Base-by-base conservation (phyloP, 345 rosid genomes). In the Murraya koenigii region DNA sequence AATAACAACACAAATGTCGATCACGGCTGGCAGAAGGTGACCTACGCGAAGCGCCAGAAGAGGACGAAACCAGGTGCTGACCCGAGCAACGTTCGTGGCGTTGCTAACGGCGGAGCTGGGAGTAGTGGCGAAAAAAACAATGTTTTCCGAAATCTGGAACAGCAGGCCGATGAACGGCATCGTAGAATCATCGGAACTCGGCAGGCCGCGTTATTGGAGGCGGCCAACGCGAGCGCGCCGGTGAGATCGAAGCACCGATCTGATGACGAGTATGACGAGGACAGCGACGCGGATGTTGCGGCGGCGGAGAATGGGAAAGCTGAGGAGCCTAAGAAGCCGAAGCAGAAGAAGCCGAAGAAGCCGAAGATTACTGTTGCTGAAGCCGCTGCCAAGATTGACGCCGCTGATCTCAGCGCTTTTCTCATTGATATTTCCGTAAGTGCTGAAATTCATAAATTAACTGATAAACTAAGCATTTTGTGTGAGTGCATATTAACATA, bases 1-100 rank as follows among this genome's bases (percentile, higher is more conserved):
- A 13, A 54, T 77, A 26, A 8, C 79, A 78, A 72, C 79, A 71
- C 69, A 47, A 19, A 39, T 78, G 23, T 3, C 77, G 94, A 92
- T 82, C 89, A 92, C 65, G 94, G 94, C 33, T 92, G 97, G 94
- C 86, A 89, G 65, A 89, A 89, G 80, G 97, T 92, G 14, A 85
- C 87, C 54, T 90, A 92, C 85, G 70, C 84, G 9, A 92, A 92
- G 83, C 89, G 90, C 33, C 87, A 89, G 33, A 82, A 87, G 54
- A 89, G 84, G 82, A 83, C 77, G 59, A 88, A 88, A 69, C 84
- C 90, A 5, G 55, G 79, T 8, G 85, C 76, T 4, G 85, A 81
- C 72, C 80, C 78, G 56, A 17, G 22, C 56, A 52, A 52, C 56
- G 56, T 2, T 52, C 22, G 20, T 23, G 71, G 55, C 5, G 25